Evolutionary conservation across 2,329 filamentous ascomycete species (phyloP).

Genomic region (Botrytis elliptica): DNA sequence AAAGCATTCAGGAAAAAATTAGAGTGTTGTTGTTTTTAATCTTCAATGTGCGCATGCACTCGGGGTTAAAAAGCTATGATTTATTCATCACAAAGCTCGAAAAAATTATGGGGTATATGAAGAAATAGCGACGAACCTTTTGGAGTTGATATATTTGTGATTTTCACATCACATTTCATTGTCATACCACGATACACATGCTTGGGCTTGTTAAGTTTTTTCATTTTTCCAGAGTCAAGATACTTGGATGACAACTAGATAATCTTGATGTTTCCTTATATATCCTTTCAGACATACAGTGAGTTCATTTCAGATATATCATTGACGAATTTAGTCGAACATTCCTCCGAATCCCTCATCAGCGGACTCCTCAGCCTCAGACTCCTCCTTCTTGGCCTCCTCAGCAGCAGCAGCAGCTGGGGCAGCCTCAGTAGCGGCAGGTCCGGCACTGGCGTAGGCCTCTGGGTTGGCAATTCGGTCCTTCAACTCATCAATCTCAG

Average conservation of each 20-base stretch:
- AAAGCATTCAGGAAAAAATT: constrained; percentile 44
- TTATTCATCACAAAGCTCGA: constrained; percentile 39
- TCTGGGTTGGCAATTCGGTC: constrained; percentile 99
- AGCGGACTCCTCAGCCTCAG: constrained; percentile 64
- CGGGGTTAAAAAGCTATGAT: constrained; percentile 44
- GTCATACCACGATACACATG: constrained; percentile 19
- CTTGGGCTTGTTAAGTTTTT: constrained; percentile 27
- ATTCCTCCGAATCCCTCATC: constrained; percentile 73
- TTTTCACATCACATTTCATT: constrained; percentile 20
- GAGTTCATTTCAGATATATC: constrained; percentile 32
- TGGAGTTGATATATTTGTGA: constrained; percentile 11
- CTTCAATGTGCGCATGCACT: constrained; percentile 41
- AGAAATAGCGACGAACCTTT: constrained; percentile 33
- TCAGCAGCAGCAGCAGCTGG: constrained; percentile 50
- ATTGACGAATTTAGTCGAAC: constrained; percentile 56
- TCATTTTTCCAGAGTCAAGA: constrained; percentile 31
- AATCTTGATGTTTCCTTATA: constrained; percentile 31
- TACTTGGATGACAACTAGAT: constrained; percentile 32
- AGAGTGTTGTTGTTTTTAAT: constrained; percentile 44
- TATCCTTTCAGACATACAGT: constrained; percentile 23
- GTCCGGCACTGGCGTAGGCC: constrained; percentile 82
- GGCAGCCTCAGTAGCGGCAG: constrained; percentile 58
- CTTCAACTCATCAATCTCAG: constrained; percentile 96
- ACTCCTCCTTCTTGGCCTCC: constrained; percentile 60
- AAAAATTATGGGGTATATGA: constrained; percentile 15